These are phyloP conservation scores for Sordaria brevicollis DNA, from an alignment of 495 filamentous ascomycete genomes.

Conservation along the genomic window DNA sequence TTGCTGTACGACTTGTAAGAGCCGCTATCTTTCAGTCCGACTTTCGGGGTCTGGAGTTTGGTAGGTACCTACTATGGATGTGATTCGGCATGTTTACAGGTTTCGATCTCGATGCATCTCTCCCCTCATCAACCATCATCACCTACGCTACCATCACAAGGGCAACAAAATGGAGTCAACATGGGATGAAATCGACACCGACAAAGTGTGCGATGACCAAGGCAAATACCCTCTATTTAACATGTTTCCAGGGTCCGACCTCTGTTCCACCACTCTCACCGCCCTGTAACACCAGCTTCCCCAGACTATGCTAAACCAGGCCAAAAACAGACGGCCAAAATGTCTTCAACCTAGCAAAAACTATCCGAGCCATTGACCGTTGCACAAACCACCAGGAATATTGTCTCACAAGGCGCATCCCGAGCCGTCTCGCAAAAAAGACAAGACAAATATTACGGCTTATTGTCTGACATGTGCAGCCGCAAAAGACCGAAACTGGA, in stretches of 20 bases:
- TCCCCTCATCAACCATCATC: neutral
- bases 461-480: neutral
- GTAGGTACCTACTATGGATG: no score
- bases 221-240: neutral
- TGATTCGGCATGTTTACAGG: neutral
- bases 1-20: neutral
- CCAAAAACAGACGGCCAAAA: no score
- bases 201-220: neutral
- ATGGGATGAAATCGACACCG: neutral
- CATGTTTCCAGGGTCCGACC: neutral
- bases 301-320: neutral
- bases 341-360: neutral
- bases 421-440: neutral
- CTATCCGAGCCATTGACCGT: neutral
- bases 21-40: neutral
- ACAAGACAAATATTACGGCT: neutral
- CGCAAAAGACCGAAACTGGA: neutral
- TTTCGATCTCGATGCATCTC: neutral
- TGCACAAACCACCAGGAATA: neutral
- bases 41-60: neutral
- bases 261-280: neutral
- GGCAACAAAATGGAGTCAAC: neutral
- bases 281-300: neutral
- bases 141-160: neutral
- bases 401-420: neutral